Evolutionary conservation across 129 eudicot genomes (phyloP).

Genomic region (Centella asiatica): DNA sequence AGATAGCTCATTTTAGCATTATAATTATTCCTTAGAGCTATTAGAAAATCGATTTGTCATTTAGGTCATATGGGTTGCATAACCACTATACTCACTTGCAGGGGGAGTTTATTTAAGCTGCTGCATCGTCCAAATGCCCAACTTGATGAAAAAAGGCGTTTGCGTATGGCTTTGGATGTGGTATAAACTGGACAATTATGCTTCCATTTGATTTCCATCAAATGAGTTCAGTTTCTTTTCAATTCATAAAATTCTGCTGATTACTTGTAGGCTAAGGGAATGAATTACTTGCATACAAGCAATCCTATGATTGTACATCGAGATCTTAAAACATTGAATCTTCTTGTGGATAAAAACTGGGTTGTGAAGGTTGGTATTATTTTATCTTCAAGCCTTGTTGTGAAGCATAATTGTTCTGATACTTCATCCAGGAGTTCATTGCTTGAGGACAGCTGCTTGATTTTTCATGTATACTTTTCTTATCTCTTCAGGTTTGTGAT

Average conservation of each 20-base stretch:
- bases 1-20: background rate
- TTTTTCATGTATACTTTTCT: conserved; percentile 3
- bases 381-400: background rate
- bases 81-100: conserved; percentile 22
- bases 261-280: conserved; percentile 81
- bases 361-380: conserved; percentile 70
- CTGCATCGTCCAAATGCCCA: conserved; percentile 75
- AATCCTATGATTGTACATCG: conserved; percentile 90
- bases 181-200: conserved; percentile 26
- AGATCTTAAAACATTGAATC: conserved; percentile 92
- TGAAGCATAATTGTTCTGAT: background rate
- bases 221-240: background rate
- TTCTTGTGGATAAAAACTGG: conserved; percentile 98
- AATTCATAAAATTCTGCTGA: background rate
- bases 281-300: conserved; percentile 95
- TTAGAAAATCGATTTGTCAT: too few relatives aligned
- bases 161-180: conserved; percentile 96
- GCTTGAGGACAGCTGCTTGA: background rate
- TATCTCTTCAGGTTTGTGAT: conserved; percentile 61
- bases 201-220: background rate
- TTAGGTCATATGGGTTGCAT: too few relatives aligned
- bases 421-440: background rate
- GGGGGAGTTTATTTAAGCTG: conserved; percentile 81
- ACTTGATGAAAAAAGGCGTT: conserved; percentile 73
- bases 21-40: background rate